These are phyloP conservation scores for Chondrostereum purpureum DNA, from an alignment of 1,284 basidiomycete species.

Conservation along the genomic window DNA sequence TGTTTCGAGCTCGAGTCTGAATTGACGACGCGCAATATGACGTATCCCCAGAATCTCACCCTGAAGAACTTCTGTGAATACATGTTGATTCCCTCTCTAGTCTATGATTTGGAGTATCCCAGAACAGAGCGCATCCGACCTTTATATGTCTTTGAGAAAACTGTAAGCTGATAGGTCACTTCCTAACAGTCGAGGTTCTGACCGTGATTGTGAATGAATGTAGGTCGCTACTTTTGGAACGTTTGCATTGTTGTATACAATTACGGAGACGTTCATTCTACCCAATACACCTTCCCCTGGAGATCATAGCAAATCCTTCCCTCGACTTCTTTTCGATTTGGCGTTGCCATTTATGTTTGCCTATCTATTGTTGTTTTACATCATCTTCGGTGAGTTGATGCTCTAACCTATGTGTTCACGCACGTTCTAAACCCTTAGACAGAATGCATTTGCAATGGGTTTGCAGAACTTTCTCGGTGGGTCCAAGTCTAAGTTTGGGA, in stretches of 20 bases:
- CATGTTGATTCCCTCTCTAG: constrained; percentile 86
- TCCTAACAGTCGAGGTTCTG: too few species aligned
- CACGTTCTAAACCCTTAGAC: too few species aligned
- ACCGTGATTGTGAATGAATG: too few species aligned
- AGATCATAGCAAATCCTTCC: constrained; percentile 63
- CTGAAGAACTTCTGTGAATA: constrained; percentile 85
- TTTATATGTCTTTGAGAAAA: constrained; percentile 91
- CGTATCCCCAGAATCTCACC: constrained; percentile 86
- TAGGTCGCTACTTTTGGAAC: constrained; percentile 89
- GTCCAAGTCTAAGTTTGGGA: constrained; percentile 22
- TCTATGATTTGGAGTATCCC: constrained; percentile 96
- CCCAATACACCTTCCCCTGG: constrained; percentile 59
- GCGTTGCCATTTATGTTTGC: constrained; percentile 90
- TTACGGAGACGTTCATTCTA: constrained; percentile 92
- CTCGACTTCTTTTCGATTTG: constrained; percentile 77
- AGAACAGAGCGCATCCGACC: constrained; percentile 85
- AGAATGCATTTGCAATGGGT: constrained; percentile 95
- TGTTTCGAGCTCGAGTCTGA: constrained; percentile 77
- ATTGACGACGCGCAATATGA: constrained; percentile 59
- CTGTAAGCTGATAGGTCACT: constrained; percentile 28
- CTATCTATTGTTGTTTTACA: constrained; percentile 77
- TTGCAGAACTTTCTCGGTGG: constrained; percentile 86
- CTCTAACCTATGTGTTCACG: constrained; percentile 4
- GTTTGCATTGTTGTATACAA: constrained; percentile 85
- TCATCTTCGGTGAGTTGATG: constrained; percentile 62